A percentile compares a stretch with the other conserved stretches of the same genome.
phyloP scores from a whole-genome alignment of 768 basidiomycete species.

The Rhodocollybia butyracea region DNA sequence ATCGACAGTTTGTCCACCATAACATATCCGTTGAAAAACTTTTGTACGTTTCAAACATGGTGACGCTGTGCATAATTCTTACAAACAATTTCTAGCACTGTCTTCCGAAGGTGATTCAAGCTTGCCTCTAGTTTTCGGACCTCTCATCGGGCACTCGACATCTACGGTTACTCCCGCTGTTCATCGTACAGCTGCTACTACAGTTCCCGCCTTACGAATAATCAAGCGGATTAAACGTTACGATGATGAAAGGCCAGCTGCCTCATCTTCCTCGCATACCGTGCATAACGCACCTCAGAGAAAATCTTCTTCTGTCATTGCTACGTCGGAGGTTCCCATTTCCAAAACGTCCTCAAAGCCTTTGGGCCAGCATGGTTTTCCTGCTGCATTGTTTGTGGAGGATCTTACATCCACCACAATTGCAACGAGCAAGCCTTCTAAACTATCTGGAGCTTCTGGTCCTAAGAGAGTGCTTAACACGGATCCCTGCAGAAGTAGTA shows the following conservation, averaged over 20 bases:
- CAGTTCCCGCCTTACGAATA: conserved; percentile 44
- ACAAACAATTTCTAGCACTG: neutral
- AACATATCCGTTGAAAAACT: neutral
- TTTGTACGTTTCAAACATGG: neutral
- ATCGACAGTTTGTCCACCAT: neutral
- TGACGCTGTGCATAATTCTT: too few relatives aligned
- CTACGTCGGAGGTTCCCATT: neutral
- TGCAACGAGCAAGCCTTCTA: neutral
- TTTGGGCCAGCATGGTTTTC: conserved; percentile 20
- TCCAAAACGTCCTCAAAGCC: conserved; percentile 10
- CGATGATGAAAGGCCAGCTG: conserved; percentile 16
- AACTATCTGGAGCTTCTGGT: conserved; percentile 5
- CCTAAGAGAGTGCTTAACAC: conserved; percentile 13
- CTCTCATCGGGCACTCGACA: neutral
- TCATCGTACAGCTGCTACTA: conserved; percentile 16
- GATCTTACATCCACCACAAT: neutral
- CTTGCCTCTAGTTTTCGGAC: neutral
- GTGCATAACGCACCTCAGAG: neutral
- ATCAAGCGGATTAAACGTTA: conserved; percentile 35
- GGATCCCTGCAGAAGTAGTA: neutral
- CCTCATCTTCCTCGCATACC: conserved; percentile 4
- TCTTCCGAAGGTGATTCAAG: neutral
- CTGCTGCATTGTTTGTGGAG: conserved; percentile 27
- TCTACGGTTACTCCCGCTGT: conserved; percentile 12
- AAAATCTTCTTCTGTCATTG: neutral